Percentiles rank a stretch among this genome's conserved stretches.
Evolutionary conservation across 73 alveolate genomes (phyloP).

Genomic region (Stentor coeruleus): DNA sequence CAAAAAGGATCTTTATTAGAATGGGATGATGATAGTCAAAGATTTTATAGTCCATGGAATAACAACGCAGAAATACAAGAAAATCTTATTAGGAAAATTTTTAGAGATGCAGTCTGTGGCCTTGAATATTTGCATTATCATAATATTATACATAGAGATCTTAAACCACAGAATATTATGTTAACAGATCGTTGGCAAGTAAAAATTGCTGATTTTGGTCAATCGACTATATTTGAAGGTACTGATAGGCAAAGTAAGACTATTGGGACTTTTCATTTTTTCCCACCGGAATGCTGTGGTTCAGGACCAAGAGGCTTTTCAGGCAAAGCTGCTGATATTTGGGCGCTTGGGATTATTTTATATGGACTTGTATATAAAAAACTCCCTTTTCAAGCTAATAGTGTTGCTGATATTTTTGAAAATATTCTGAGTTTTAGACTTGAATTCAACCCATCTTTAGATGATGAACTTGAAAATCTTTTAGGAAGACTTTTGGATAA

Average conservation of each 20-base stretch:
- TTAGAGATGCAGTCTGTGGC: constrained; percentile 69
- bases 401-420: constrained; percentile 68
- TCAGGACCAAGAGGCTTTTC: constrained; percentile 61
- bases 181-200: constrained; percentile 73
- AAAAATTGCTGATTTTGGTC: constrained; percentile 93
- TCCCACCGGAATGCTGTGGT: constrained; percentile 95
- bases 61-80: constrained; percentile 50
- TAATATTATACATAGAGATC: constrained; percentile 92
- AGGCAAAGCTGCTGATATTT: constrained; percentile 94
- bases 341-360: constrained; percentile 94
- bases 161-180: constrained; percentile 93
- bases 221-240: constrained; percentile 52
- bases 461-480: constrained; percentile 63
- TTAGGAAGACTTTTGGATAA: constrained; percentile 66
- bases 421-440: constrained; percentile 45
- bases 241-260: constrained; percentile 73
- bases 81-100: constrained; percentile 43
- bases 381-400: constrained; percentile 76
- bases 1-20: constrained; percentile 81
- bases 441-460: constrained; percentile 40
- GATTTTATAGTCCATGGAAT: constrained; percentile 51
- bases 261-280: constrained; percentile 89
- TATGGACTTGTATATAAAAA: constrained; percentile 78
- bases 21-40: constrained; percentile 82
- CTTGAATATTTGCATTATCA: constrained; percentile 77